phyloP scores from a whole-genome alignment of 306 rosid genomes.

The Quillaja saponaria region DNA sequence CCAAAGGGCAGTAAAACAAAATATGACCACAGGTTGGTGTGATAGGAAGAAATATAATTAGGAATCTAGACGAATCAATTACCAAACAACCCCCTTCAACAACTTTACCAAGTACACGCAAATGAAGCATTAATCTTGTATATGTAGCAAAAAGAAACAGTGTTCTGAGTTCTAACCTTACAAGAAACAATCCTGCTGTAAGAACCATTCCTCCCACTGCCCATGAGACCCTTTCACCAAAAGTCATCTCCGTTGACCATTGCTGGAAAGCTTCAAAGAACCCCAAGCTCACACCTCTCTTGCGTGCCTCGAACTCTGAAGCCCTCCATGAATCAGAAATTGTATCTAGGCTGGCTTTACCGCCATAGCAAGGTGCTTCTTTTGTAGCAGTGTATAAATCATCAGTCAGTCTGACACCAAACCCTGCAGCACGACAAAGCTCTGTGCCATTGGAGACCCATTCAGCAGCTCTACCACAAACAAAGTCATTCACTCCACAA shows the following conservation, averaged over 20 bases:
- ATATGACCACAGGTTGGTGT: too few relatives aligned
- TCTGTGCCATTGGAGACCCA: constrained; percentile 95
- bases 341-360: constrained; percentile 68
- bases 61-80: too few relatives aligned
- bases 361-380: constrained; percentile 74
- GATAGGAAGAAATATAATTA: too few relatives aligned
- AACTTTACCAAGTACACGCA: too few relatives aligned
- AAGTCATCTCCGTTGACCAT: constrained; percentile 61
- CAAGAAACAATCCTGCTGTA: constrained; percentile 73
- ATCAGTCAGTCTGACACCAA: constrained; percentile 53
- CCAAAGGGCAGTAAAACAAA: too few relatives aligned
- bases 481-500: constrained; percentile 91
- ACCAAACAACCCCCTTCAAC: too few relatives aligned
- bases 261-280: constrained; percentile 57
- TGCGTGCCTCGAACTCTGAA: constrained; percentile 42
- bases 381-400: constrained; percentile 31
- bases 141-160: constrained; percentile 3
- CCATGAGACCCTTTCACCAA: constrained; percentile 80
- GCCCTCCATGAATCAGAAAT: constrained; percentile 78
- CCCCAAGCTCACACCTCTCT: constrained; percentile 37
- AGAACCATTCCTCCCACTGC: constrained; percentile 94
- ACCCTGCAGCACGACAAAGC: constrained; percentile 88
- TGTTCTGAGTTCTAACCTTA: constrained; percentile 62
- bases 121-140: too few relatives aligned
- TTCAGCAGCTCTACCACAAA: constrained; percentile 91